Evolutionary conservation across 2,329 filamentous ascomycete genomes (phyloP).

Genomic region (Scleromitrula shiraiana): DNA sequence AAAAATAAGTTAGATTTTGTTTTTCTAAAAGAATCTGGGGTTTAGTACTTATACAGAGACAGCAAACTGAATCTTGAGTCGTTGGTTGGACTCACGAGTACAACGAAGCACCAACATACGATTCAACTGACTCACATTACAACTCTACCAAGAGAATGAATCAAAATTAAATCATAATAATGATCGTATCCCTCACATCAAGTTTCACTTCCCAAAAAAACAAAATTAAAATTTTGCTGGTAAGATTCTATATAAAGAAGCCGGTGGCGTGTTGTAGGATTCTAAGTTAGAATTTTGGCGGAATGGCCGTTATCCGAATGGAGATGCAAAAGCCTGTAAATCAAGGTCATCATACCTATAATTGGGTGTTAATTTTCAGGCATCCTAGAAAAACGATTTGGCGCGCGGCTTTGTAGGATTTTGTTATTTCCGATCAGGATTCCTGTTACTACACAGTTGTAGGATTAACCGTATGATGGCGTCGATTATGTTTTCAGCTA

Average conservation of each 20-base stretch:
- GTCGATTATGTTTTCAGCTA: neutral
- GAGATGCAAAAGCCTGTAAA: neutral
- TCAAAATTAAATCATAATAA: no score
- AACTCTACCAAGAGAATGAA: no score
- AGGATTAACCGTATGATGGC: no score
- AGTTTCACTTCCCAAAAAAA: neutral
- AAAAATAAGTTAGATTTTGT: no score
- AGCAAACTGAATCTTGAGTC: no score
- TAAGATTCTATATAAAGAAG: neutral
- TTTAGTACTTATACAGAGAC: no score
- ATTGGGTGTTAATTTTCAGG: neutral
- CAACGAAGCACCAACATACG: no score
- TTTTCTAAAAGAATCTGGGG: no score
- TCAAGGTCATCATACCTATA: neutral
- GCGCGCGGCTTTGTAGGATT: neutral
- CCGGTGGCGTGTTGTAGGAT: neutral
- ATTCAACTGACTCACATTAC: no score
- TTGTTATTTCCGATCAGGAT: neutral
- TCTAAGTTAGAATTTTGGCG: neutral
- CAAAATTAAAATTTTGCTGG: neutral
- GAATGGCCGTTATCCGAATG: neutral
- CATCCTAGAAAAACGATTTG: neutral
- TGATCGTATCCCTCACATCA: neutral
- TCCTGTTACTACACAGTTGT: slow-evolving; percentile 1
- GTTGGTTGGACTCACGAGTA: no score